A percentile compares a stretch with the other conserved stretches of the same genome.
These are phyloP conservation scores for Ogataea salicorniae DNA, from an alignment of 805 yeast genomes.

Conservation along the genomic window DNA sequence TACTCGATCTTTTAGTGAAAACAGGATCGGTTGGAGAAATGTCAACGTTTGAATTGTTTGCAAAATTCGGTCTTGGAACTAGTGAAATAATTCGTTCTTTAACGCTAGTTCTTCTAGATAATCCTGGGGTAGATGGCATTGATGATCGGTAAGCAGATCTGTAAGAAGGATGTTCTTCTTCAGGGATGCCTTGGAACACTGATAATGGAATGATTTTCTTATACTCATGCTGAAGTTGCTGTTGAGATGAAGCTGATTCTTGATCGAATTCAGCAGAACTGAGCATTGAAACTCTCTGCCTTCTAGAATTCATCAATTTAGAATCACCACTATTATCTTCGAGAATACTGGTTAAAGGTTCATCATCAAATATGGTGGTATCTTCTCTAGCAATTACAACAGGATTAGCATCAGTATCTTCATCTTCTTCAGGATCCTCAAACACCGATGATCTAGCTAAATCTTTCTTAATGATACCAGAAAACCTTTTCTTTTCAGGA, in stretches of 20 bases:
- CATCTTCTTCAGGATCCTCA: conserved; percentile 26
- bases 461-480: background rate
- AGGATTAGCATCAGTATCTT: background rate
- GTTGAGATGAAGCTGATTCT: background rate
- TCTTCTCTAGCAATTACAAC: conserved; percentile 7
- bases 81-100: conserved; percentile 7
- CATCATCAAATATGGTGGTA: conserved; percentile 20
- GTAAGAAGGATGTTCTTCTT: conserved; percentile 2
- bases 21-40: conserved; percentile 26
- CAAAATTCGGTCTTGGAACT: background rate
- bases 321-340: conserved; percentile 5
- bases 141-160: background rate
- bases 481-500: conserved; percentile 19
- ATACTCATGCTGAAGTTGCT: background rate
- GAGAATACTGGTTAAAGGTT: conserved; percentile 2
- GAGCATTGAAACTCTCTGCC: conserved; percentile 5
- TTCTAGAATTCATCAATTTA: conserved; percentile 3
- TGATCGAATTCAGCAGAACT: background rate
- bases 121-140: background rate
- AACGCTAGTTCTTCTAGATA: conserved; percentile 3
- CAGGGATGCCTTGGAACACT: conserved; percentile 7
- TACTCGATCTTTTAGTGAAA: conserved; percentile 3
- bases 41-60: conserved; percentile 9
- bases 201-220: background rate
- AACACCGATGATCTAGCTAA: conserved; percentile 18